These are phyloP conservation scores for Echinochloa phyllopogon DNA, from an alignment of 176 grass and related monocot species.

Conservation along the genomic window DNA sequence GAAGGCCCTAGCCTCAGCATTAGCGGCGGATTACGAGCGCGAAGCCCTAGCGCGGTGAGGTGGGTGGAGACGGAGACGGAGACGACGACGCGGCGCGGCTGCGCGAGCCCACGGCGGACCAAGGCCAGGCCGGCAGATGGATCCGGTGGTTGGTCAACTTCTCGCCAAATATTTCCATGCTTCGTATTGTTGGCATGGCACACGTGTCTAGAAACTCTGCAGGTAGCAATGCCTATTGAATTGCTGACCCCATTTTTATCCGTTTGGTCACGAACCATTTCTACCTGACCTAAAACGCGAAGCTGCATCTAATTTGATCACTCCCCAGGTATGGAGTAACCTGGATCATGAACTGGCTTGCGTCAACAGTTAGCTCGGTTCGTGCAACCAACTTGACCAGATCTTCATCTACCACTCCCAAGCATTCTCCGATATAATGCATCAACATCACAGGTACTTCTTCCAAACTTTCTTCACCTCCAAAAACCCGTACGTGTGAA, in stretches of 20 bases:
- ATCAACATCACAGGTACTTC: not conserved
- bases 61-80: not conserved
- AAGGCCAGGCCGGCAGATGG: not conserved
- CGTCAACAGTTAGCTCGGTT: slow-evolving; percentile 24
- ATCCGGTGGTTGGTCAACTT: slow-evolving; percentile 33
- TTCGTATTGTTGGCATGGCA: not conserved
- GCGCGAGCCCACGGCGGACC: not conserved
- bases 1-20: not conserved
- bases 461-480: not conserved
- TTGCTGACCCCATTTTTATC: not conserved
- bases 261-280: slow-evolving; percentile 29
- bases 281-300: slow-evolving; percentile 20
- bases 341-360: not conserved
- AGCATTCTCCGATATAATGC: slow-evolving; percentile 21
- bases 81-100: not conserved
- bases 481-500: not conserved
- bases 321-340: too few species aligned
- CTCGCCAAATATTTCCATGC: slow-evolving; percentile 17
- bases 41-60: not conserved
- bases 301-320: not conserved
- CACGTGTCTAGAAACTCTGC: not conserved
- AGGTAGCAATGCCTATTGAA: not conserved
- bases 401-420: slow-evolving; percentile 29
- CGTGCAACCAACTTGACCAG: slow-evolving; percentile 39
- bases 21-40: not conserved